Evolutionary conservation across 179 eudicot species (phyloP).

Genomic region (Camellia oleifera): DNA sequence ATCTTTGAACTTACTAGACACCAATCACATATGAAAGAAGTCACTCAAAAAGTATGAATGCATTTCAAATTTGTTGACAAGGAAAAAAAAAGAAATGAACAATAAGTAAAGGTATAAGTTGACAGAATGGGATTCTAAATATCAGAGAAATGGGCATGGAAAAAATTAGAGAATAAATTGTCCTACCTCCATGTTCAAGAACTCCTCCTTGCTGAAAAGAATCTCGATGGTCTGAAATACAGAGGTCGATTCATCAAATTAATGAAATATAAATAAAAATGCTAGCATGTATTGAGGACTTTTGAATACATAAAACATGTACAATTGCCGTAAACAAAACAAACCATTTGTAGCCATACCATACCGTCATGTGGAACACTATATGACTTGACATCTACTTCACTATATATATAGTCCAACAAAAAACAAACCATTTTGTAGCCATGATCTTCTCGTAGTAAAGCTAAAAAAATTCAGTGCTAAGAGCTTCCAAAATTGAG

Average conservation of each 20-base stretch:
- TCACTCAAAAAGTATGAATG: too few species aligned
- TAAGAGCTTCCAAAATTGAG: slow-evolving; percentile 1
- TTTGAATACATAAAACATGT: not conserved
- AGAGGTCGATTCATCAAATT: slow-evolving; percentile 18
- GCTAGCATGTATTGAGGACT: not conserved
- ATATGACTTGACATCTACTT: not conserved
- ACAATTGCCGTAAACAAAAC: not conserved
- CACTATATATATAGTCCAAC: not conserved
- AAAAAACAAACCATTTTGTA: not conserved
- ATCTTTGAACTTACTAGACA: too few species aligned
- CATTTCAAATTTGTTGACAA: not conserved
- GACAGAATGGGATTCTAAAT: not conserved
- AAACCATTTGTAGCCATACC: not conserved
- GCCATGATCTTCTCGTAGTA: too few species aligned
- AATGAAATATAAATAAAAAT: not conserved
- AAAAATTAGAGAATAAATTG: not conserved
- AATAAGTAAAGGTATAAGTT: not conserved
- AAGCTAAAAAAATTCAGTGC: not conserved
- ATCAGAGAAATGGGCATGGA: slow-evolving; percentile 3
- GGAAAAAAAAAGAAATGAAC: not conserved
- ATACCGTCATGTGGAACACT: not conserved
- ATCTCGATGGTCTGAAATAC: slow-evolving; percentile 90
- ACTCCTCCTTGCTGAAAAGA: slow-evolving; percentile 76
- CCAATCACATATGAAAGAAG: too few species aligned
- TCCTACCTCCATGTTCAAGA: slow-evolving; percentile 86